Percentiles rank a stretch among this genome's conserved stretches.
Evolutionary conservation across 78 protist species (phyloP).

Genomic region (Speleostelium caveatum): DNA sequence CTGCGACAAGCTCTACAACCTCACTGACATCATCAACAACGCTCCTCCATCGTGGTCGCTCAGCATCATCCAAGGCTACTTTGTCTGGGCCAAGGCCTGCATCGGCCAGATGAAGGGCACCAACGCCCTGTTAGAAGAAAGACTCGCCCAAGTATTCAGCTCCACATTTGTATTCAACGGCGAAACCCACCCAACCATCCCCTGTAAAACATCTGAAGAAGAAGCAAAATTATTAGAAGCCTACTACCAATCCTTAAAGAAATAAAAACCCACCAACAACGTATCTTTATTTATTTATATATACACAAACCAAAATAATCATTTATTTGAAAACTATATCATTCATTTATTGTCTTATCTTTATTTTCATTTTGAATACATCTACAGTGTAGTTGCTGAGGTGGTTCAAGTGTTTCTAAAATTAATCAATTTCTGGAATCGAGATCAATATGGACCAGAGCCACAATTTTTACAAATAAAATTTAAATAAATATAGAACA

Average conservation of each 20-base stretch:
- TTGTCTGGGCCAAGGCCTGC: constrained; percentile 59
- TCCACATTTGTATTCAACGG: constrained; percentile 24
- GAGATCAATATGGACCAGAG: no score
- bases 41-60: constrained; percentile 52
- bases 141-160: constrained; percentile 25
- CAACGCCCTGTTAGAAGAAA: constrained; percentile 25
- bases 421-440: no score
- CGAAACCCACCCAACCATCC: constrained; percentile 19
- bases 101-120: neutral
- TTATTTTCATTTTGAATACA: no score
- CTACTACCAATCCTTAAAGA: constrained; percentile 7
- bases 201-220: constrained; percentile 26
- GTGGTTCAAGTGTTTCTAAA: no score
- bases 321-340: no score
- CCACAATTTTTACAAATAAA: no score
- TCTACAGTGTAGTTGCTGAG: no score
- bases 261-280: no score
- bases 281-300: no score
- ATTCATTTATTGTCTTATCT: no score
- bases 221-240: constrained; percentile 12
- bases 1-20: constrained; percentile 58
- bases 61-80: constrained; percentile 45
- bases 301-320: no score
- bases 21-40: constrained; percentile 16
- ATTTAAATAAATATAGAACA: no score